Evolutionary conservation across 139 green algal genomes (phyloP), one percentile per base, ranked within the genome.

Genomic region (Chlorokybus atmophyticus): DNA sequence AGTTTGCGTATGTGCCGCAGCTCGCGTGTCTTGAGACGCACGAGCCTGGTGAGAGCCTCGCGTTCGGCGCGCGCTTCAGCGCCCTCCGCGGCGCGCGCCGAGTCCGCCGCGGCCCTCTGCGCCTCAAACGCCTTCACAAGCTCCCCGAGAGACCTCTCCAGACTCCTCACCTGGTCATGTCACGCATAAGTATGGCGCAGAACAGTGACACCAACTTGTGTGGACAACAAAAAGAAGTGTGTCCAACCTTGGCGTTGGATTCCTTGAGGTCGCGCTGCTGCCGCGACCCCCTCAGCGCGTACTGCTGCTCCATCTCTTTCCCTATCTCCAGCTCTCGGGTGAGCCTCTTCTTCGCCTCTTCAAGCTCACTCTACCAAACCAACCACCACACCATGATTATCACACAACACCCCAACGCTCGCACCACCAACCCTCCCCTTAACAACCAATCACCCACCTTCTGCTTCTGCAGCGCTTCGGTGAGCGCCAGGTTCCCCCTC

Each of bases 1-100:
- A 93, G 69, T 25, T 65, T 47, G 31, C 81, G 71, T 21, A 93
- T 69, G 32, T 85, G 82, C 47, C 80, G 80, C 26, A 93, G 65
- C 78, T 94, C 87, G 2, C 65, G 57, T 1, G 74, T 81, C 66
- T 88, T 87, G 27, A 86, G 67, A 41, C 50, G 52, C 5, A 82
- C 40, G 52, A 74, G 55, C 31, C 75, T 56, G 19, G 31, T n/a
- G 2, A 68, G 40, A 14, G 14, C 32, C 8, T 60, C 31, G 35
- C 32, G 29, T 24, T 67, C 56, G n/a, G 29, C 40, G 21, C 68
- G 48, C 2, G 49, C n/a, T 7, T 61, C 41, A 2, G 42, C 48
- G 21, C 1, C 4, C 47, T 59, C 48, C 30, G 10, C 31, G 24
- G n/a, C 19, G 3, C 10, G 5, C 61, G 49, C 25, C 23, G n/a